Evolutionary conservation across 2,329 filamentous ascomycete species (phyloP).

Genomic region (Fusarium domesticum): DNA sequence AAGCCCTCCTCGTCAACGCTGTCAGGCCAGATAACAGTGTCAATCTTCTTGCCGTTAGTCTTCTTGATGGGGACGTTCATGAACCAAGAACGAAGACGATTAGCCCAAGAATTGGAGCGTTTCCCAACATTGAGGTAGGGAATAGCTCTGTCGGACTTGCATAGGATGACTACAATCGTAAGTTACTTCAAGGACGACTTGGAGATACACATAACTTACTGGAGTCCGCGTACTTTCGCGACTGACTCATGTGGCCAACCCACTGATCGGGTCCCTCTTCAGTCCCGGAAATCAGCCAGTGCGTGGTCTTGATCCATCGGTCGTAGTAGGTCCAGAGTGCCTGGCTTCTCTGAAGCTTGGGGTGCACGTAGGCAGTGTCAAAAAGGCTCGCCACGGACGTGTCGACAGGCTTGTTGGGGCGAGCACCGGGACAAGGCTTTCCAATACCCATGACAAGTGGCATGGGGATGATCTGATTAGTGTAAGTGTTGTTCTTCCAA

Average conservation of each 20-base stretch:
- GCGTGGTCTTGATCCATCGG: slow-evolving; percentile 42
- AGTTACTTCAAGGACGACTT: slow-evolving; percentile 1
- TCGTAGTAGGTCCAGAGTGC: slow-evolving; percentile 48
- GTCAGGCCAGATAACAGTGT: slow-evolving; percentile 44
- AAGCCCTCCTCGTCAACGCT: slow-evolving; percentile 36
- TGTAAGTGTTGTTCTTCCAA: neutral
- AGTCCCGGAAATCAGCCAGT: slow-evolving; percentile 44
- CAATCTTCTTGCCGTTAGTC: slow-evolving; percentile 40
- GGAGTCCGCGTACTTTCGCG: slow-evolving; percentile 37
- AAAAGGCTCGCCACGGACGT: slow-evolving; percentile 47
- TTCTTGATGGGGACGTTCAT: slow-evolving; percentile 41
- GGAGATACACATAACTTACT: slow-evolving; percentile 20
- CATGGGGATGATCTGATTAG: slow-evolving; percentile 26
- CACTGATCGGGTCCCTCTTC: slow-evolving; percentile 47
- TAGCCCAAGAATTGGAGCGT: slow-evolving; percentile 32
- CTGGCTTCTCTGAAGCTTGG: slow-evolving; percentile 40
- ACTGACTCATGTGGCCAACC: slow-evolving; percentile 42
- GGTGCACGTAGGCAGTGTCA: slow-evolving; percentile 51
- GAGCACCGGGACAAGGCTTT: neutral
- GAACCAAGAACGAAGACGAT: slow-evolving; percentile 36
- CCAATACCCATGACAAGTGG: slow-evolving; percentile 14
- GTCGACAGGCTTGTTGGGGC: slow-evolving; percentile 46
- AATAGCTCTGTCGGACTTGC: slow-evolving; percentile 42
- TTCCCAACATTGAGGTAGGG: slow-evolving; percentile 42
- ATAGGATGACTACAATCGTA: slow-evolving; percentile 39